A percentile compares a stretch with the other conserved stretches of the same genome.
Conservation (phyloP, 192 early-diverging fungal species). For the Hyaloraphidium curvatum region DNA sequence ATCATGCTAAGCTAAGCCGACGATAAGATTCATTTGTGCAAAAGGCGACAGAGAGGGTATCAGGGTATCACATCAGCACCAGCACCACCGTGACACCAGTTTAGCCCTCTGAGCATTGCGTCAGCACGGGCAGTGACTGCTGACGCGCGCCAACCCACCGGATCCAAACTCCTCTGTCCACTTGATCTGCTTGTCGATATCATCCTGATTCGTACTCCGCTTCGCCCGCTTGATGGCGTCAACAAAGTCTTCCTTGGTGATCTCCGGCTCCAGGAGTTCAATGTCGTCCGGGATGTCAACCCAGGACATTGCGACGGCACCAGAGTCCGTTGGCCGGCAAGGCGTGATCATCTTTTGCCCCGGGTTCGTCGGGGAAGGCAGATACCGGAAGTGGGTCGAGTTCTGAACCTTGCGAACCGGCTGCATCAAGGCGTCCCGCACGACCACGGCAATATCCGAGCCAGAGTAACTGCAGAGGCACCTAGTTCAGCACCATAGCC, state of each 20-base stretch:
- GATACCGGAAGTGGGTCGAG: slow-evolving; percentile 76
- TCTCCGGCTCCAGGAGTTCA: slow-evolving; percentile 77
- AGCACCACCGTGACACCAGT: too few species aligned
- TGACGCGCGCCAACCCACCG: too few species aligned
- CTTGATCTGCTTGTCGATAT: slow-evolving; percentile 62
- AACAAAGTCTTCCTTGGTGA: slow-evolving; percentile 69
- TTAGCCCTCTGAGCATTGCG: too few species aligned
- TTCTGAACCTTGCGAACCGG: slow-evolving; percentile 88
- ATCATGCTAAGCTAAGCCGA: too few species aligned
- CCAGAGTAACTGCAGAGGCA: slow-evolving; percentile 51
- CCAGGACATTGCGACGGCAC: slow-evolving; percentile 78
- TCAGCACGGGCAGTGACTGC: too few species aligned
- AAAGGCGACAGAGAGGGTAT: too few species aligned
- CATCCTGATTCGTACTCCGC: slow-evolving; percentile 67
- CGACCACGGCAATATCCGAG: slow-evolving; percentile 86
- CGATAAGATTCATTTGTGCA: too few species aligned
- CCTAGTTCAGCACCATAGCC: neutral
- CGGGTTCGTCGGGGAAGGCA: slow-evolving; percentile 34
- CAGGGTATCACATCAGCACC: too few species aligned
- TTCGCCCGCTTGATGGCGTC: slow-evolving; percentile 54
- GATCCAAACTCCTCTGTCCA: slow-evolving; percentile 82
- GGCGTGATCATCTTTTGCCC: slow-evolving; percentile 50
- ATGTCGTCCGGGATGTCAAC: slow-evolving; percentile 51
- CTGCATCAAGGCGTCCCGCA: slow-evolving; percentile 92
- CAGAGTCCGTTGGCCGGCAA: slow-evolving; percentile 82